phyloP scores from a whole-genome alignment of 257 asterid genomes.

The Fraxinus anomala region DNA sequence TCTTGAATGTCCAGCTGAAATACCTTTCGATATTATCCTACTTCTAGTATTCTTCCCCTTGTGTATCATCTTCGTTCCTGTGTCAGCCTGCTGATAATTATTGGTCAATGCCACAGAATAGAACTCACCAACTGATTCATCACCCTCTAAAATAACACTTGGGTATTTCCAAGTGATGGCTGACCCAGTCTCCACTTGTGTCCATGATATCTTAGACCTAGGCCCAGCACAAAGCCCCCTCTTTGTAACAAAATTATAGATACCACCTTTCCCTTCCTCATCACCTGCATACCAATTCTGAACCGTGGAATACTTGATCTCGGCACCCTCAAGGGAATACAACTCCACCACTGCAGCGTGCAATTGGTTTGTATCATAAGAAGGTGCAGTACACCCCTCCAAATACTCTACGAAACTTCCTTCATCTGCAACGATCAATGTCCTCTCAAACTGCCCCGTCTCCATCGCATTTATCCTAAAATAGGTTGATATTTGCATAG shows the following conservation, averaged over 20 bases:
- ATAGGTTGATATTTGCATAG: constrained; percentile 94
- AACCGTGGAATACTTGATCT: constrained; percentile 90
- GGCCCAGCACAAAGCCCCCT: constrained; percentile 87
- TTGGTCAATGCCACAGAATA: constrained; percentile 95
- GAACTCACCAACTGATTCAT: constrained; percentile 90
- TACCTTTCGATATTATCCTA: constrained; percentile 92
- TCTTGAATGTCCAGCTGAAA: constrained; percentile 86
- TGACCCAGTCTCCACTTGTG: constrained; percentile 98
- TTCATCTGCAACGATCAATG: constrained; percentile 86
- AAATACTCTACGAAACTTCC: constrained; percentile 92
- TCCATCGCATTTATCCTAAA: constrained; percentile 96
- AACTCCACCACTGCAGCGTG: constrained; percentile 97
- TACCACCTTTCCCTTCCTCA: constrained; percentile 84
- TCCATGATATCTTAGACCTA: constrained; percentile 88
- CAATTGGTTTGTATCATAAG: constrained; percentile 83
- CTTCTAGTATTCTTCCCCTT: constrained; percentile 94
- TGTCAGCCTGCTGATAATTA: constrained; percentile 94
- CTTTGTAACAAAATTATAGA: constrained; percentile 86
- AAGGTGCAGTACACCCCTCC: constrained; percentile 99
- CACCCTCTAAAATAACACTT: constrained; percentile 90
- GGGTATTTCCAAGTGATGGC: constrained; percentile 99
- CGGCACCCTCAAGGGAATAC: constrained; percentile 76
- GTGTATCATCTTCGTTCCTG: constrained; percentile 98
- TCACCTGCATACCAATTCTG: constrained; percentile 99
- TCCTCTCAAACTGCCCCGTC: constrained; percentile 97